These are phyloP conservation scores for Penicillium sp. DNA, from an alignment of 2,329 filamentous ascomycete species.

Conservation along the genomic window DNA sequence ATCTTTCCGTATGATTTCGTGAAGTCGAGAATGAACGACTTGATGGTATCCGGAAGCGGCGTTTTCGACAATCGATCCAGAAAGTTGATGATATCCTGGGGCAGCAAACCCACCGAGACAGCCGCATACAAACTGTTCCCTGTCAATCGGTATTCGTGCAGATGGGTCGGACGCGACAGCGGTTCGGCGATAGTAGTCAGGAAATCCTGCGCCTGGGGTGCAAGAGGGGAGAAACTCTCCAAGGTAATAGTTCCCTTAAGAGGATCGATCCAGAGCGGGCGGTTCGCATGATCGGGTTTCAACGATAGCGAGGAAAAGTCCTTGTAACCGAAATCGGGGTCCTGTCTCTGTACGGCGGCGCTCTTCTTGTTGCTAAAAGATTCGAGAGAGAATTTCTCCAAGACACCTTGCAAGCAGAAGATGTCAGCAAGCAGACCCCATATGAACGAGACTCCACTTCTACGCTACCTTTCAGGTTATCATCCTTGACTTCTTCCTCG, in stretches of 20 bases:
- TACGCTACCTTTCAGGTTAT: constrained; percentile 42
- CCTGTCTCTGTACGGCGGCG: too few relatives aligned
- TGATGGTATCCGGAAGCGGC: constrained; percentile 69
- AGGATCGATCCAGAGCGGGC: constrained; percentile 89
- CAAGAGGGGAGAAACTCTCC: constrained; percentile 85
- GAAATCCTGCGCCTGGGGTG: constrained; percentile 82
- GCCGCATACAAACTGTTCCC: constrained; percentile 90
- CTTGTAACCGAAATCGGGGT: constrained; percentile 53
- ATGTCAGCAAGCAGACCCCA: too few relatives aligned
- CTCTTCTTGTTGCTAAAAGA: constrained; percentile 43
- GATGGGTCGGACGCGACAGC: constrained; percentile 74
- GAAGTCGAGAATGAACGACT: constrained; percentile 69
- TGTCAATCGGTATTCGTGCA: constrained; percentile 89
- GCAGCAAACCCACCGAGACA: constrained; percentile 84
- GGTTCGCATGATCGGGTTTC: constrained; percentile 80
- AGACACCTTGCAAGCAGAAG: too few relatives aligned
- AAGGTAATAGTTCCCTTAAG: constrained; percentile 77
- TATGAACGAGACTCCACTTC: too few relatives aligned
- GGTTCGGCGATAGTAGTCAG: constrained; percentile 93
- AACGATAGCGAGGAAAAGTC: constrained; percentile 76
- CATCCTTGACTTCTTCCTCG: constrained; percentile 44
- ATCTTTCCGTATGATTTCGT: constrained; percentile 91
- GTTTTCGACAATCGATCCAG: constrained; percentile 85
- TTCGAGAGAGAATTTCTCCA: constrained; percentile 48
- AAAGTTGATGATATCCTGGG: constrained; percentile 79